Conservation (phyloP, 768 basidiomycete species). For the Flagelloscypha sp. region DNA sequence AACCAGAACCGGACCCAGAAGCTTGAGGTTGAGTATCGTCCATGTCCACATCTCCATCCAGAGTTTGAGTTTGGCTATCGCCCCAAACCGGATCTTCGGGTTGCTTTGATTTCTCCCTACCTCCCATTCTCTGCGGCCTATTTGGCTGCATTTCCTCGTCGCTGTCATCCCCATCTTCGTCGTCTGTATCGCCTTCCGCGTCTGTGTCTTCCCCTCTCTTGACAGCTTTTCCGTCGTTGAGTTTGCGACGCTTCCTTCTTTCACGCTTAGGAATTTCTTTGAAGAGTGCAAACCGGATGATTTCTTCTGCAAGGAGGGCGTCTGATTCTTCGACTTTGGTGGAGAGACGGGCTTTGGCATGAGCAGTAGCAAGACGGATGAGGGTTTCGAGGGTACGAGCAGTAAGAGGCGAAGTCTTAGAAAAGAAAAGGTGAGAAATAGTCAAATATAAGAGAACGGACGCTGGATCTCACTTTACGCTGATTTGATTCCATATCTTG, state of each 20-base stretch:
- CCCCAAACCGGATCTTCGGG: too few relatives aligned
- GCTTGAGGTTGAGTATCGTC: too few relatives aligned
- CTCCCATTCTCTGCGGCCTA: too few relatives aligned
- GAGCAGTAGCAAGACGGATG: constrained; percentile 95
- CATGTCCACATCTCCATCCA: too few relatives aligned
- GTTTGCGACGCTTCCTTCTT: constrained; percentile 78
- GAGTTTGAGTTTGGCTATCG: too few relatives aligned
- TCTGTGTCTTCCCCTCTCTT: constrained; percentile 44
- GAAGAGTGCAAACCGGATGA: constrained; percentile 95
- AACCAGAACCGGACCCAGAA: too few relatives aligned
- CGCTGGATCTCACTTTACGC: constrained; percentile 54
- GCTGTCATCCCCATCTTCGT: constrained; percentile 39
- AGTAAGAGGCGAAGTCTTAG: constrained; percentile 90
- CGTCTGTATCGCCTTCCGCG: constrained; percentile 45
- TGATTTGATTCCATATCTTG: constrained; percentile 85
- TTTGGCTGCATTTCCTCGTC: constrained; percentile 14
- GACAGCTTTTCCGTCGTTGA: constrained; percentile 57
- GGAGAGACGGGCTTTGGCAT: constrained; percentile 92
- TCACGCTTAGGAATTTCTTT: constrained; percentile 88
- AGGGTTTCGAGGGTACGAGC: constrained; percentile 98
- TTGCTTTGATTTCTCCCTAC: too few relatives aligned
- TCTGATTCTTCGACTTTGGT: constrained; percentile 76
- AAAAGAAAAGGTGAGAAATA: constrained; percentile 9
- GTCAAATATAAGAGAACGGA: constrained; percentile 3
- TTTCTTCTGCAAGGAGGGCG: constrained; percentile 85